Evolutionary conservation across 495 filamentous ascomycete genomes (phyloP).

Genomic region (Trichoderma parareesei): DNA sequence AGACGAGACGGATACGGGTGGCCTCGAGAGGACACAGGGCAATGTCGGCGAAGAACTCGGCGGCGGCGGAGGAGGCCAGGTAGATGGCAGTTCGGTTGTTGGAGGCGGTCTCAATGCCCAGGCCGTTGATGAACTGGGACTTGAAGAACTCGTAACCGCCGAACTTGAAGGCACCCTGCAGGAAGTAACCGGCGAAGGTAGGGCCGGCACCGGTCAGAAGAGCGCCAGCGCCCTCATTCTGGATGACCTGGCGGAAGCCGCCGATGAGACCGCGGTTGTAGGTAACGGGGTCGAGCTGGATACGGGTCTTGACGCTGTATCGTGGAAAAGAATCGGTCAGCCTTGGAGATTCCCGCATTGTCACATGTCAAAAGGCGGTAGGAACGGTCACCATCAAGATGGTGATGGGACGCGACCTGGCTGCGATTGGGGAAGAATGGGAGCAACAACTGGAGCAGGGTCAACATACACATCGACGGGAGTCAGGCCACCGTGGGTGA

Average conservation of each 20-base stretch:
- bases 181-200: slow-evolving; percentile 87
- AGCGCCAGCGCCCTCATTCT: slow-evolving; percentile 78
- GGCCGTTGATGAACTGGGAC: slow-evolving; percentile 76
- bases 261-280: slow-evolving; percentile 89
- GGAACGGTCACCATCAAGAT: not conserved
- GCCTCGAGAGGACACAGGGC: slow-evolving; percentile 91
- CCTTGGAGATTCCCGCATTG: not conserved
- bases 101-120: slow-evolving; percentile 71
- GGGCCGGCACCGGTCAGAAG: slow-evolving; percentile 82
- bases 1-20: slow-evolving; percentile 91
- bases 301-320: slow-evolving; percentile 84
- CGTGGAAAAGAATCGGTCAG: not conserved
- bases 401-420: too few relatives aligned
- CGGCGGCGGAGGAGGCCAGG: slow-evolving; percentile 71
- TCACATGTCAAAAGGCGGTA: slow-evolving; percentile 5
- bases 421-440: not conserved
- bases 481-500: slow-evolving; percentile 88
- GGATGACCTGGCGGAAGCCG: slow-evolving; percentile 75
- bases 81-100: slow-evolving; percentile 86
- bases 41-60: slow-evolving; percentile 92
- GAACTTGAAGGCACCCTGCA: slow-evolving; percentile 93
- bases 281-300: slow-evolving; percentile 82
- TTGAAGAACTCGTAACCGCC: slow-evolving; percentile 96
- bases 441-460: not conserved
- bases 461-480: slow-evolving; percentile 91